Evolutionary conservation across 1,284 basidiomycete genomes (phyloP), one percentile per base, ranked within the genome.

Genomic region (Lentinula novae-zelandiae): DNA sequence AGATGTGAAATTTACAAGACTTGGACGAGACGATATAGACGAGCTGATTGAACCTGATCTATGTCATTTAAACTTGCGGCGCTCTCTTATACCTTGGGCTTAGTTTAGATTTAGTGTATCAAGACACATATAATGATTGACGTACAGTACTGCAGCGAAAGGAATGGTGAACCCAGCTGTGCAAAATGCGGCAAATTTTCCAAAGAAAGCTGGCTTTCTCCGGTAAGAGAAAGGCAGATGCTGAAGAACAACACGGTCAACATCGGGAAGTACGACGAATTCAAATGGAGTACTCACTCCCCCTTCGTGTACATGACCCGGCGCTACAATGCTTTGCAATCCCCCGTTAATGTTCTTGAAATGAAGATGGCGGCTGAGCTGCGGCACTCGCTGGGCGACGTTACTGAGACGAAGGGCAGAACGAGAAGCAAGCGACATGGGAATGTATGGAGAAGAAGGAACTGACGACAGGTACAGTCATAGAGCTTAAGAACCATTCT

Each of bases 131-230:
- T 17, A 20, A 13, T 31, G 44, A n/a, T 22, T 22, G 13, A 58
- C 57, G 15, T 46, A 58, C 57, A 58, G n/a, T 6, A 58, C 57
- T n/a, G 57, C 57, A 42, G 34, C 57, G 22, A 58, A 58, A 36
- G 57, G 57, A 33, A 58, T 58, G 40, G 34, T 34, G 17, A 58
- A 58, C 2, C 36, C 57, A 31, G 50, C 46, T 20, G 57, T 51
- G 39, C 48, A 58, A 20, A 58, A 58, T 15, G 40, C 57, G n/a
- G 49, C 57, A 12, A 58, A 52, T 27, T 58, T 58, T 2, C 48
- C 57, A 1, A 58, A 9, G 20, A 58, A 58, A 27, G 48, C 50
- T 3, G 48, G 13, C 27, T 58, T 58, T 31, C 39, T 9, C 27
- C 39, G 39, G 36, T 58, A 58, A n/a, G 46, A 38, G 15, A 58